These are phyloP conservation scores for Russula olivacea DNA, from an alignment of 768 basidiomycete genomes.

Conservation along the genomic window DNA sequence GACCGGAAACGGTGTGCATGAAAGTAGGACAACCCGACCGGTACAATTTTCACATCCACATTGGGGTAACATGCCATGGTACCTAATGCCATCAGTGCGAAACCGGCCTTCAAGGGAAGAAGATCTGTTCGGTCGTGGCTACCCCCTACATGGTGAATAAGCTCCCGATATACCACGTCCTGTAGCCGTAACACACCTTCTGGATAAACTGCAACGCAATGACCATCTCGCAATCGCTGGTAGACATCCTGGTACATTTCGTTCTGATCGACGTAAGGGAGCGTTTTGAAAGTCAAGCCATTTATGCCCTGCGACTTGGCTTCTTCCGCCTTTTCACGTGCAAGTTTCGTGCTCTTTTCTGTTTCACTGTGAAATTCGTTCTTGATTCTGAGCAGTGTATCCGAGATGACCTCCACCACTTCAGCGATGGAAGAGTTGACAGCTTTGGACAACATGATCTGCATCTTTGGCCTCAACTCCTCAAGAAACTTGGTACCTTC, in stretches of 20 bases:
- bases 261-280: slow-evolving; percentile 90
- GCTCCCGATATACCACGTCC: slow-evolving; percentile 13
- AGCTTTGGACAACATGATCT: slow-evolving; percentile 81
- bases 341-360: slow-evolving; percentile 60
- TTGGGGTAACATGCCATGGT: slow-evolving; percentile 89
- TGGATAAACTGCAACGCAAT: slow-evolving; percentile 95
- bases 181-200: slow-evolving; percentile 57
- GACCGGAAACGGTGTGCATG: slow-evolving; percentile 75
- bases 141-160: slow-evolving; percentile 55
- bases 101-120: slow-evolving; percentile 94
- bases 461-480: slow-evolving; percentile 71
- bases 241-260: slow-evolving; percentile 95
- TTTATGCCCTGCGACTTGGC: slow-evolving; percentile 46
- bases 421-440: slow-evolving; percentile 73
- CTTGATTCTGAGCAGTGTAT: slow-evolving; percentile 77
- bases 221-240: slow-evolving; percentile 74
- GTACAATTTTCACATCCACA: slow-evolving; percentile 84
- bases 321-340: slow-evolving; percentile 64
- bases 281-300: slow-evolving; percentile 73
- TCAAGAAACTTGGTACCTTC: slow-evolving; percentile 69
- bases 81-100: slow-evolving; percentile 95
- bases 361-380: slow-evolving; percentile 80
- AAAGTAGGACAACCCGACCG: slow-evolving; percentile 41
- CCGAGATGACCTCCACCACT: slow-evolving; percentile 83
- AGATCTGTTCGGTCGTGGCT: slow-evolving; percentile 97